Evolutionary conservation across 306 rosid species (phyloP), one percentile per base, ranked within the genome.

Genomic region (Rosa multiflora): DNA sequence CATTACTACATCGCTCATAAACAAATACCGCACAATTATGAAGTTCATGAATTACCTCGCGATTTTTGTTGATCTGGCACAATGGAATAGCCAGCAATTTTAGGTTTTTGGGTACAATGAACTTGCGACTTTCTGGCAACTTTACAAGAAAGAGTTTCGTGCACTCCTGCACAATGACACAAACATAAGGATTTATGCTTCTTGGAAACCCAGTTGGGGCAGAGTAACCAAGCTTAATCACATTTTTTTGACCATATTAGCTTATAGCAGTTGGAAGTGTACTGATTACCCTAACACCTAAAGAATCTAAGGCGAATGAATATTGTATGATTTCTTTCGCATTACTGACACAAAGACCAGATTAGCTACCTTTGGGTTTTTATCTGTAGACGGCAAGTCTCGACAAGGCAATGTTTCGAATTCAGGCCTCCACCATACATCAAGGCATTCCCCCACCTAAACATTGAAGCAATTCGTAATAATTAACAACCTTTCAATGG

Each of bases 391-490:
- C n/a, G 94, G 89, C 83, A 92, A 76, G 85, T 85, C 86, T 20
- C 91, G 95, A 63, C 83, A 83, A 76, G 80, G 84, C 81, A 82
- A 80, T n/a, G 97, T 80, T 78, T 90, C 96, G 17, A 91, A 94
- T 79, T 92, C 92, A 56, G 90, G 85, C 72, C 87, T 89, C 97
- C 97, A 91, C 97, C 95, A 92, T 88, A 84, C 87, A 76, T 94
- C 99, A 72, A 94, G 93, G 76, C 93, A 90, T 76, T 92, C 97
- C 21, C 91, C 90, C 49, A 94, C 95, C 99, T 94, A 74, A 63
- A 77, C 40, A 76, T 76, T 40, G 26, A 74, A 72, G 64, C 63
- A 53, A 62, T 68, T 20, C 43, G 49, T 0, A 40, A 51, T 64
- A 83, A 53, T 73, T 8, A 55, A 74, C 43, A 20, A 66, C 67